Evolutionary conservation across 2,329 filamentous ascomycete species (phyloP), one percentile per base, ranked within the genome.

Genomic region (Fusarium abutilonis): DNA sequence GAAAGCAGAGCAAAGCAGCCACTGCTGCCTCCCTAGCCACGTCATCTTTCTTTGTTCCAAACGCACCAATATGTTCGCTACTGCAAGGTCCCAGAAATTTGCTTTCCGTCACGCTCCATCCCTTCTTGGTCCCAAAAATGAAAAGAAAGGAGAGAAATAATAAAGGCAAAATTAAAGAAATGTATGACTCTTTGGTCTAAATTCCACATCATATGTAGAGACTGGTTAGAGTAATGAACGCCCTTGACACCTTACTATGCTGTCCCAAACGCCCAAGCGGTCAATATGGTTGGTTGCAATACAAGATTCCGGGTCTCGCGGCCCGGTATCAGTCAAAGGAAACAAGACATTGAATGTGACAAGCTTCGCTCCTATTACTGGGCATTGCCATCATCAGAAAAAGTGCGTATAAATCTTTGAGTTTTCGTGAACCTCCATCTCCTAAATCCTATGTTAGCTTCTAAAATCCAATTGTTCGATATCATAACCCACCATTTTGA

Each of bases 361-460:
- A 68, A 67, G 61, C 58, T 65, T 66, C 53, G 50, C 55, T 67
- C 56, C 66, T 64, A 50, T 43, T 60, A 54, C 52, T 69, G 58
- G 66, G 48, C 64, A 56, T 70, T 59, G 64, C 58, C 66, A 65
- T 83, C 79, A 78, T 94, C 86, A 99, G 84, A 99, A 98, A 86
- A 99, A 99, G 85, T 99, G 95, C 71, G 95, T 99, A 83, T 99
- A 97, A 73, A 97, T 93, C 82, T 98, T 99, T 68, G 95, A 98
- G 76, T 90, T 92, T 79, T 98, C 95, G 77, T 99, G 95, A 72
- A 99, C 95, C 82, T 98, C 95, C 95, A 99, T 99, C 82, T 99
- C 95, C 95, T 98, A 62, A 35, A 50, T 10, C 13, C 14, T 10
- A 9, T 35, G 69, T 86, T 76, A 85, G 81, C 66, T 40, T n/a